Percentiles rank a stretch among this genome's conserved stretches.
These are phyloP conservation scores for Entomortierella chlamydospora DNA, from an alignment of 192 early-diverging fungal genomes.

Conservation along the genomic window DNA sequence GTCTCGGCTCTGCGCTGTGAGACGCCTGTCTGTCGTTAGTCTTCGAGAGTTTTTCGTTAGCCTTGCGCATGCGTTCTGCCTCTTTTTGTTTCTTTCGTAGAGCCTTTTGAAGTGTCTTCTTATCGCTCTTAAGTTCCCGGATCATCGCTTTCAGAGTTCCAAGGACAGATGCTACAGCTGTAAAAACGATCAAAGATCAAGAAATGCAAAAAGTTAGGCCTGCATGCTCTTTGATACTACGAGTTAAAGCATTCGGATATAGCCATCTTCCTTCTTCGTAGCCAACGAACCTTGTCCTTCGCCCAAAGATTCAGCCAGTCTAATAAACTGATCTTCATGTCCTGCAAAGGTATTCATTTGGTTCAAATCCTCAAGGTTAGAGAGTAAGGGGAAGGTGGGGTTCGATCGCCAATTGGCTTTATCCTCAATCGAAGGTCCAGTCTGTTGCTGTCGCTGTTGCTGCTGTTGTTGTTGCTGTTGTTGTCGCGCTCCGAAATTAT, in stretches of 20 bases:
- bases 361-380: background rate
- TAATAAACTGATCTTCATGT: conserved; percentile 27
- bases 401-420: background rate
- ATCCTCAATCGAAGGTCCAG: background rate
- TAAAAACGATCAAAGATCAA: background rate
- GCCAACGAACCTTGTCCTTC: conserved; percentile 43
- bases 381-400: background rate
- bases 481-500: conserved; percentile 7
- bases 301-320: conserved; percentile 24
- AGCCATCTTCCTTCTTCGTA: background rate
- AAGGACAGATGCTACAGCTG: conserved; percentile 34
- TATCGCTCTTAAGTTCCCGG: conserved; percentile 36
- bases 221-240: background rate
- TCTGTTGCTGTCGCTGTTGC: background rate
- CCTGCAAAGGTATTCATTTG: conserved; percentile 7
- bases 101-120: conserved; percentile 29
- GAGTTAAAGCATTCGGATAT: background rate
- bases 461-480: background rate
- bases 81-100: conserved; percentile 19
- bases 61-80: conserved; percentile 9
- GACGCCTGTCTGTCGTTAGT: background rate
- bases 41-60: conserved; percentile 37
- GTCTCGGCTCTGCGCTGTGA: background rate
- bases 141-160: conserved; percentile 43
- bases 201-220: background rate